Percentiles rank a stretch among this genome's conserved stretches.
Evolutionary conservation across 768 basidiomycete genomes (phyloP).

Genomic region (Trametopsis cervina): DNA sequence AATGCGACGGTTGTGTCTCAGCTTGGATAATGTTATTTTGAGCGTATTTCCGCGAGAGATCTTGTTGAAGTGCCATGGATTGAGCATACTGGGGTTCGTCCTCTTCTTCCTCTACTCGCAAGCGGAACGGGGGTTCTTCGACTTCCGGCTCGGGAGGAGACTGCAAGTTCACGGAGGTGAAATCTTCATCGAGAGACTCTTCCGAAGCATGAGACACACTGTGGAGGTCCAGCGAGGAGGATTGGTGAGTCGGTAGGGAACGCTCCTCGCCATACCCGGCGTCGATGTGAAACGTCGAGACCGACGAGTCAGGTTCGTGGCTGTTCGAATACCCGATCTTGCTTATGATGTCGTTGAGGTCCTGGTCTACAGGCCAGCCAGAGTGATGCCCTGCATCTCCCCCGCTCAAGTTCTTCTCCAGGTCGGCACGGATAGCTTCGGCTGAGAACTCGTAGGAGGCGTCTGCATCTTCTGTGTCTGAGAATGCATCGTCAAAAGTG

Average conservation of each 20-base stretch:
- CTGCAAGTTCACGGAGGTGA: constrained; percentile 14
- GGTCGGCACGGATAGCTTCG: constrained; percentile 53
- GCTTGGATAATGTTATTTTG: constrained; percentile 1
- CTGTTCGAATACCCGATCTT: constrained; percentile 27
- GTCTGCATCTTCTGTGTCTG: constrained; percentile 47
- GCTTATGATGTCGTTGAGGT: constrained; percentile 23
- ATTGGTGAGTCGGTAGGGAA: constrained; percentile 19
- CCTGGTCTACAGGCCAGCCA: constrained; percentile 28
- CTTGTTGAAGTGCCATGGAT: constrained; percentile 16
- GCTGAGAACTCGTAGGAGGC: constrained; percentile 47
- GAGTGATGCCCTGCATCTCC: constrained; percentile 15
- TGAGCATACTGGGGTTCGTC: constrained; percentile 10
- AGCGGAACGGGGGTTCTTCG: constrained; percentile 1
- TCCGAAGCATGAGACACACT: constrained; percentile 15
- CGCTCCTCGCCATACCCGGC: constrained; percentile 19
- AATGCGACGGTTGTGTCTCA: constrained; percentile 1
- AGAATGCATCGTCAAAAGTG: constrained; percentile 59
- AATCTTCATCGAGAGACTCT: constrained; percentile 20
- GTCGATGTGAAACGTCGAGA: constrained; percentile 55
- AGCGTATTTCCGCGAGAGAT: constrained; percentile 10
- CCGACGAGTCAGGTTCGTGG: constrained; percentile 35
- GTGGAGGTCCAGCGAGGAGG: constrained; percentile 10
- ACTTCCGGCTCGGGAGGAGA: constrained; percentile 11
- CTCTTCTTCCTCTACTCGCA: constrained; percentile 1
- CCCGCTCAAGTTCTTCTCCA: constrained; percentile 42